phyloP scores from a whole-genome alignment of 2,329 filamentous ascomycete species.

The Trichoderma sp. region DNA sequence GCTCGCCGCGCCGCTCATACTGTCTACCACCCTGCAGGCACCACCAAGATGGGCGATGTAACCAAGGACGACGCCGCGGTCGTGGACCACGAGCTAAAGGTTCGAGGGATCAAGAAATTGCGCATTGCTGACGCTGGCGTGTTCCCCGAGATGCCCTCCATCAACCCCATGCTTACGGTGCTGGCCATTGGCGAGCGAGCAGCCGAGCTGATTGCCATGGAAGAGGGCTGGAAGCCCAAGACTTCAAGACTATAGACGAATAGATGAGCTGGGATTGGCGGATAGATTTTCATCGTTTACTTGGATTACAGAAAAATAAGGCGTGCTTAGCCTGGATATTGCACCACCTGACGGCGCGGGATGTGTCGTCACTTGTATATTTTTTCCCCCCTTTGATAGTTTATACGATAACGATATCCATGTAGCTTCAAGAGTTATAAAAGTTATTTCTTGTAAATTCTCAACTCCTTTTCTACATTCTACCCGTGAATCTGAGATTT shows the following conservation, averaged over 20 bases:
- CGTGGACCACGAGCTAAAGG: conserved; percentile 74
- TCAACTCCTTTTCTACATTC: not conserved
- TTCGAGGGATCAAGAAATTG: conserved; percentile 72
- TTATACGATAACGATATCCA: conserved; percentile 4
- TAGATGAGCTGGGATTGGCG: not conserved
- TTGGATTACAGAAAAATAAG: not conserved
- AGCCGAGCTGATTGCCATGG: conserved; percentile 76
- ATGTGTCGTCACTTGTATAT: not conserved
- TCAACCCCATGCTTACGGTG: conserved; percentile 92
- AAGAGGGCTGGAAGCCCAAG: conserved; percentile 58
- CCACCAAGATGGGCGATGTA: conserved; percentile 86
- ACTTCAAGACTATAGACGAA: conserved; percentile 39
- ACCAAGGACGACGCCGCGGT: conserved; percentile 71
- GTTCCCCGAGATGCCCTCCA: conserved; percentile 83
- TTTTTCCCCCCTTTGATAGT: not conserved
- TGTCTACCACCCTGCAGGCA: conserved; percentile 87
- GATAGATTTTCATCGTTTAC: not conserved
- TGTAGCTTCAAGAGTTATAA: not conserved
- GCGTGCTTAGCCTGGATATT: not conserved
- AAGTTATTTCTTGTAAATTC: not conserved
- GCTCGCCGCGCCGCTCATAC: conserved; percentile 81
- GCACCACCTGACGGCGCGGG: not conserved
- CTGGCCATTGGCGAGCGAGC: conserved; percentile 80
- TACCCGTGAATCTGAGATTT: not conserved
- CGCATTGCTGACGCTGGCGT: conserved; percentile 85